A percentile compares a stretch with the other conserved stretches of the same genome.
Conservation (phyloP, 2,329 filamentous ascomycete species). For the Endocalyx cinctus region DNA sequence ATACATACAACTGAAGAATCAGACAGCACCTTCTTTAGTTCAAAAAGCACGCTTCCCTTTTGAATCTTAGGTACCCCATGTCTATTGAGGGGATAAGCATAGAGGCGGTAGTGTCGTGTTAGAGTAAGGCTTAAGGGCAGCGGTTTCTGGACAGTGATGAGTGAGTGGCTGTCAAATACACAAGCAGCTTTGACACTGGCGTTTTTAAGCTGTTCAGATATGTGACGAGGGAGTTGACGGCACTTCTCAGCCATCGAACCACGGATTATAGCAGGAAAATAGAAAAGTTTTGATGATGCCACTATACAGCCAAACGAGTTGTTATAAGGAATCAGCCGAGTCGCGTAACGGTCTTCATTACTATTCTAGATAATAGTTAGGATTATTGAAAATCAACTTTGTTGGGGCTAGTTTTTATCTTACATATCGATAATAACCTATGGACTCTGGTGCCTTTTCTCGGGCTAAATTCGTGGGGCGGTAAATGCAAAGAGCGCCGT, state of each 20-base stretch:
- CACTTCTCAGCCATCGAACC: not conserved
- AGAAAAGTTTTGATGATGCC: not conserved
- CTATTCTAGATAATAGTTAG: not conserved
- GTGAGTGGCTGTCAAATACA: conserved; percentile 1
- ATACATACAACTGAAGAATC: conserved; percentile 1
- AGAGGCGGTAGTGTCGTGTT: not conserved
- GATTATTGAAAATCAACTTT: too few species aligned
- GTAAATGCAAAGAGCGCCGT: conserved; percentile 2
- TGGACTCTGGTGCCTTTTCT: not conserved
- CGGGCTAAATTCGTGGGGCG: not conserved
- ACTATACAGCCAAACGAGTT: conserved; percentile 1
- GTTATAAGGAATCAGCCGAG: not conserved
- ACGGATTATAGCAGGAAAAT: not conserved
- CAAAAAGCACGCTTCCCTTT: not conserved
- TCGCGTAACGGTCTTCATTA: not conserved
- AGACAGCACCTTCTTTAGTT: not conserved
- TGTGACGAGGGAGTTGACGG: not conserved
- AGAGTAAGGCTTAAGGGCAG: not conserved
- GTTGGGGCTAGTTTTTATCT: not conserved
- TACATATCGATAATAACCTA: conserved; percentile 1
- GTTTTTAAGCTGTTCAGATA: not conserved
- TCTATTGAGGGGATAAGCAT: conserved; percentile 1
- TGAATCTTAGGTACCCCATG: not conserved
- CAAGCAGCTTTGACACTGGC: not conserved
- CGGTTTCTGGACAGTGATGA: conserved; percentile 1